These are phyloP conservation scores for Linnemannia schmuckeri DNA, from an alignment of 192 early-diverging fungal species.

Conservation along the genomic window DNA sequence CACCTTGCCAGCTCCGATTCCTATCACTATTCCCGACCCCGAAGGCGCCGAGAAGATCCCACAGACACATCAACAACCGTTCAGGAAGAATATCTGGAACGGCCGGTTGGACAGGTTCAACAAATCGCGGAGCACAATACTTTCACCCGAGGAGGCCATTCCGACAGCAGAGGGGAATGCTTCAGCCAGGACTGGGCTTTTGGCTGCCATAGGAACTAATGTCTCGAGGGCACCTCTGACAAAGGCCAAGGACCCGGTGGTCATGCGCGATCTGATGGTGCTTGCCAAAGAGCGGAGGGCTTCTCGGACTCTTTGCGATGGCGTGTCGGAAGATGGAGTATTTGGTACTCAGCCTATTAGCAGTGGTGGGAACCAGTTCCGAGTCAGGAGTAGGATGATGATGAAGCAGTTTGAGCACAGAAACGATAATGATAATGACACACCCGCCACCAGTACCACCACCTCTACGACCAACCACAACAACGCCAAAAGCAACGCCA, in stretches of 20 bases:
- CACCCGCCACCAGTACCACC: background rate
- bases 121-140: background rate
- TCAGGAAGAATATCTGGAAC: background rate
- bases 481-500: background rate
- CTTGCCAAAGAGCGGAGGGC: slow-evolving; percentile 10
- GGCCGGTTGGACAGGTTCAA: background rate
- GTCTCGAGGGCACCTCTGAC: slow-evolving; percentile 10
- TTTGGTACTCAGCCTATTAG: background rate
- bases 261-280: slow-evolving; percentile 13
- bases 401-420: background rate
- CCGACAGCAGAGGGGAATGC: too few species aligned
- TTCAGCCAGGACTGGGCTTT: background rate
- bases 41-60: background rate
- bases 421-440: background rate
- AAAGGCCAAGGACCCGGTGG: slow-evolving; percentile 21
- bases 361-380: background rate
- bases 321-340: background rate
- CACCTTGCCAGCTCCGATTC: too few species aligned
- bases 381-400: background rate
- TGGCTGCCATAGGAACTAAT: background rate
- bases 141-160: too few species aligned
- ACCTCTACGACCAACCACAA: background rate
- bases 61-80: background rate
- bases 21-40: too few species aligned
- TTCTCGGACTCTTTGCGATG: background rate